A percentile compares a stretch with the other conserved stretches of the same genome.
These are phyloP conservation scores for Ballota nigra DNA, from an alignment of 257 asterid species.

Conservation along the genomic window DNA sequence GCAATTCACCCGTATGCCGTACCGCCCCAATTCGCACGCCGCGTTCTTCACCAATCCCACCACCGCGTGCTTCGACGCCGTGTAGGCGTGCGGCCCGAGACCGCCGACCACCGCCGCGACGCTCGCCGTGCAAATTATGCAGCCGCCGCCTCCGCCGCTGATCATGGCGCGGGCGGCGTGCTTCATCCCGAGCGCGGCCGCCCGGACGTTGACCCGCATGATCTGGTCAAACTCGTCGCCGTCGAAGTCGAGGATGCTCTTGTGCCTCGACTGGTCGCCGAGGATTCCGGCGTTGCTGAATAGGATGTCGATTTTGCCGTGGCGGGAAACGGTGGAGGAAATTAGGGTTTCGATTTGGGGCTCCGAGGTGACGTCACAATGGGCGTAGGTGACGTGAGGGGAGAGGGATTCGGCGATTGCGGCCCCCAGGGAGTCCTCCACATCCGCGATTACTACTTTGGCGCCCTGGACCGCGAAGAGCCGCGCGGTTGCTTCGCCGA, in stretches of 20 bases:
- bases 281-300: conserved; percentile 24
- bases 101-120: conserved; percentile 79
- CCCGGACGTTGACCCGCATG: conserved; percentile 23
- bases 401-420: conserved; percentile 41
- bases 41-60: conserved; percentile 71
- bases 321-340: neutral
- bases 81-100: conserved; percentile 76
- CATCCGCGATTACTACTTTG: conserved; percentile 58
- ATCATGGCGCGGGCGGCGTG: conserved; percentile 83
- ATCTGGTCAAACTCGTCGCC: conserved; percentile 31
- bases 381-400: conserved; percentile 44
- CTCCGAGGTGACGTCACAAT: conserved; percentile 68
- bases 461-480: conserved; percentile 73
- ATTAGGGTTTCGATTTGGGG: conserved; percentile 28
- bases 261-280: conserved; percentile 20
- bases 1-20: conserved; percentile 81
- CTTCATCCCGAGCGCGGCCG: conserved; percentile 52
- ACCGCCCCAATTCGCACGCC: conserved; percentile 68
- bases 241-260: conserved; percentile 47
- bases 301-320: conserved; percentile 23
- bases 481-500: conserved; percentile 72
- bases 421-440: conserved; percentile 52
- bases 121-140: conserved; percentile 70
- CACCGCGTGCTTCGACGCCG: conserved; percentile 80
- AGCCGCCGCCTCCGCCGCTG: conserved; percentile 37